Conservation (phyloP, 2,329 filamentous ascomycete genomes). For the Thelonectria discophora region DNA sequence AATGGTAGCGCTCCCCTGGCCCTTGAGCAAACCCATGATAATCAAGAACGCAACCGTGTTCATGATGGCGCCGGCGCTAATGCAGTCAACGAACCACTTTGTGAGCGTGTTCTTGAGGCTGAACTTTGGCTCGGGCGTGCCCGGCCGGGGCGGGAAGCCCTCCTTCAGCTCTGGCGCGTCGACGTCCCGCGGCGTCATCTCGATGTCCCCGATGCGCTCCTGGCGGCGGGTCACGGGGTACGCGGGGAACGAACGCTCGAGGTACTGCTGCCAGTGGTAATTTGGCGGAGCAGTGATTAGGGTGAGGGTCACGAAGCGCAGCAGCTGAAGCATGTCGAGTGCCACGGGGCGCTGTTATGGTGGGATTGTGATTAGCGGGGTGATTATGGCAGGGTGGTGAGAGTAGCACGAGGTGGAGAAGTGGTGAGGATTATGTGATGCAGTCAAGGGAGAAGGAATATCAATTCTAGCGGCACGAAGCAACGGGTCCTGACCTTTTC, state of each 20-base stretch:
- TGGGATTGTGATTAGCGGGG: slow-evolving; percentile 16
- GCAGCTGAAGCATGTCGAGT: slow-evolving; percentile 58
- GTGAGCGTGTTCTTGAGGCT: slow-evolving; percentile 54
- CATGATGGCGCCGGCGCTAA: slow-evolving; percentile 56
- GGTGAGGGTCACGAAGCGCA: slow-evolving; percentile 63
- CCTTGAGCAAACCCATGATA: slow-evolving; percentile 58
- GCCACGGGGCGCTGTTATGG: slow-evolving; percentile 47
- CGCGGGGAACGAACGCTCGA: slow-evolving; percentile 63
- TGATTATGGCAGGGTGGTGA: background rate
- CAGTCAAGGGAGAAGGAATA: background rate
- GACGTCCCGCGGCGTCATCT: slow-evolving; percentile 41
- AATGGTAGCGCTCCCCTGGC: slow-evolving; percentile 49
- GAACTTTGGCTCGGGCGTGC: slow-evolving; percentile 43
- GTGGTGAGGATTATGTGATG: background rate
- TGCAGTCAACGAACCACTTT: slow-evolving; percentile 63
- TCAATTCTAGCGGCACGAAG: background rate
- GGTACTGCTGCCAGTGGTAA: slow-evolving; percentile 65
- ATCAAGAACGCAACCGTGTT: slow-evolving; percentile 57
- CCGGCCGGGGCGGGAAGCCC: slow-evolving; percentile 24
- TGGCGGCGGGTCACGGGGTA: slow-evolving; percentile 39
- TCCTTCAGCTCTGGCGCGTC: slow-evolving; percentile 37
- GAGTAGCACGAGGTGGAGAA: background rate
- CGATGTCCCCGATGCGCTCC: slow-evolving; percentile 37
- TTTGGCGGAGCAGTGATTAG: slow-evolving; percentile 65
- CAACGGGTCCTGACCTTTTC: slow-evolving; percentile 47